Evolutionary conservation across 2,329 filamentous ascomycete genomes (phyloP).

Genomic region (Raffaelea albimanens): DNA sequence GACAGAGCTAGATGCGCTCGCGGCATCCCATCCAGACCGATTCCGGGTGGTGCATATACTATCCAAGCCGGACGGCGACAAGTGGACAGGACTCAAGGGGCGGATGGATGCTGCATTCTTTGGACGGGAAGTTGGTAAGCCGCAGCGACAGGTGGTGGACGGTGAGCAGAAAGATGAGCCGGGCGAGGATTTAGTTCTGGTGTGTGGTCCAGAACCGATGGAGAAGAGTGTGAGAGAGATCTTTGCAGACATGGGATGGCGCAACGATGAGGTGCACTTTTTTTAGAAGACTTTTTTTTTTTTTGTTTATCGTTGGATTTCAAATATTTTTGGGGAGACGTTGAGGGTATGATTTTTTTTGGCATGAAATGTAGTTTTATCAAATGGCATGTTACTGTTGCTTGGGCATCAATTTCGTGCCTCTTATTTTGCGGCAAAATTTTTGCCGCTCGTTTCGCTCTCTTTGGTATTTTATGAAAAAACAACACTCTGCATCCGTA

Average conservation of each 20-base stretch:
- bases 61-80: constrained; percentile 44
- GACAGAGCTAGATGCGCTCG: constrained; percentile 59
- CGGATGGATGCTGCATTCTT: constrained; percentile 56
- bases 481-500: too few species aligned
- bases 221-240: constrained; percentile 56
- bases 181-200: constrained; percentile 52
- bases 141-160: constrained; percentile 16
- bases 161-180: too few species aligned
- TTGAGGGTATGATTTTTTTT: too few species aligned
- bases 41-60: constrained; percentile 63
- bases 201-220: constrained; percentile 71
- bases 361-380: too few species aligned
- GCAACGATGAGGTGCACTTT: constrained; percentile 62
- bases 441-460: too few species aligned
- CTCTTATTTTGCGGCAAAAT: too few species aligned
- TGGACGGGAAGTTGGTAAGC: constrained; percentile 39
- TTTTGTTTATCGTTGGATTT: too few species aligned
- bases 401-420: too few species aligned
- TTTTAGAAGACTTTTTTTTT: too few species aligned
- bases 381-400: too few species aligned
- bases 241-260: constrained; percentile 54
- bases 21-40: constrained; percentile 37
- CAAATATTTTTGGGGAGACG: too few species aligned
- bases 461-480: too few species aligned
- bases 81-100: constrained; percentile 61